Evolutionary conservation across 495 filamentous ascomycete species (phyloP).

Genomic region (Arthonia radiata): DNA sequence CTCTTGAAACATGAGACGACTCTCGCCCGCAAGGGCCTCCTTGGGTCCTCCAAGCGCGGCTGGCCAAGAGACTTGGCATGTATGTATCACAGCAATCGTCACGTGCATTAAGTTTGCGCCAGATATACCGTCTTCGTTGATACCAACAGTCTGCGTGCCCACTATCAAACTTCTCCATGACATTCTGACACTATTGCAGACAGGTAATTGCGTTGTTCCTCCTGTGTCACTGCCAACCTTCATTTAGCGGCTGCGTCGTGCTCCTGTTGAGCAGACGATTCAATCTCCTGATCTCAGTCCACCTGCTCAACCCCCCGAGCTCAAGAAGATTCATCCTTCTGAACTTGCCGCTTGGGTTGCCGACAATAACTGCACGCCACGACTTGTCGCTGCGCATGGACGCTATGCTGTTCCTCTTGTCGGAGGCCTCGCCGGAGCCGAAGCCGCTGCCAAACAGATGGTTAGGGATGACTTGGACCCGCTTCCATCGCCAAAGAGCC

Average conservation of each 20-base stretch:
- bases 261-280: conserved; percentile 25
- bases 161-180: too few species aligned
- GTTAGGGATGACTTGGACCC: conserved; percentile 38
- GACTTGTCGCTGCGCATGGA: not conserved
- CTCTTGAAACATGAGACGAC: too few species aligned
- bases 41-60: too few species aligned
- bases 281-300: conserved; percentile 44
- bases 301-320: conserved; percentile 33
- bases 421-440: conserved; percentile 8
- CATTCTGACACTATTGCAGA: too few species aligned
- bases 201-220: too few species aligned
- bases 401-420: conserved; percentile 12
- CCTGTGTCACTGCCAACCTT: not conserved
- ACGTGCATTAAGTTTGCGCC: too few species aligned
- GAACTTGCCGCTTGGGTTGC: conserved; percentile 38
- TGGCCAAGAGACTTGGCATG: too few species aligned
- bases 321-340: conserved; percentile 42
- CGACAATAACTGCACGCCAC: conserved; percentile 26
- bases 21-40: too few species aligned
- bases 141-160: too few species aligned
- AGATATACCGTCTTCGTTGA: too few species aligned
- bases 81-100: too few species aligned
- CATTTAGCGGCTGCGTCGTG: not conserved
- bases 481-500: conserved; percentile 34
- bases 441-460: conserved; percentile 14